Evolutionary conservation across 2,329 filamentous ascomycete species (phyloP), one percentile per base, ranked within the genome.

Genomic region (Arthrobotrys entomopaga): DNA sequence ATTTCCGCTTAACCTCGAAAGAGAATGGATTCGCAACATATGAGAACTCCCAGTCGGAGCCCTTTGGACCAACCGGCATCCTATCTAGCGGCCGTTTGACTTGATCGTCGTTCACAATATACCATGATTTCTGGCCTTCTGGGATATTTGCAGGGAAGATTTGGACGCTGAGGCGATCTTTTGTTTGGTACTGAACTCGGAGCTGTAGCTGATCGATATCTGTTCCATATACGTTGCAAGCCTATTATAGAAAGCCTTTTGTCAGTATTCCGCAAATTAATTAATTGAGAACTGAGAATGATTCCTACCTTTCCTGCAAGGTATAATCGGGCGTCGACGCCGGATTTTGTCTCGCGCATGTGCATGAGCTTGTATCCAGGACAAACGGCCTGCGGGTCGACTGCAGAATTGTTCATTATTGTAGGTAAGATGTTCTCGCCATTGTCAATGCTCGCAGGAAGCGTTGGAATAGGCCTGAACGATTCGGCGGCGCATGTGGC

Each of bases 221-320:
- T 6, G 85, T 89, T 0, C 92, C 92, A 76, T 94, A 96, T 20
- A 88, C 86, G 80, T 94, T 90, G 83, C 92, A 95, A 29, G 61
- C 61, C 64, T 57, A 58, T 24, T 40, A 50, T 43, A 24, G n/a
- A 19, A 52, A 48, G 6, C 20, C 22, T 10, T 42, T 24, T 19
- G 7, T 43, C 16, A 59, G 11, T 59, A 29, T 15, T 26, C 1
- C 15, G 24, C 34, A 15, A 26, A 48, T 54, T 22, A 2, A 11
- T 6, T 42, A 7, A 10, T 42, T 10, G n/a, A 20, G 6, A 53
- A 53, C 5, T 4, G 24, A 15, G 16, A 16, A 8, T 29, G 24
- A 29, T 29, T 6, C 20, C 24, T 76, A 65, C 24, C 73, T 69
- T 53, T 78, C 66, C 73, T 8, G 77, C 77, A 56, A 78, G 71